These are phyloP conservation scores for Lignosus rhinocerotis DNA, from an alignment of 1,284 basidiomycete species.

Conservation along the genomic window DNA sequence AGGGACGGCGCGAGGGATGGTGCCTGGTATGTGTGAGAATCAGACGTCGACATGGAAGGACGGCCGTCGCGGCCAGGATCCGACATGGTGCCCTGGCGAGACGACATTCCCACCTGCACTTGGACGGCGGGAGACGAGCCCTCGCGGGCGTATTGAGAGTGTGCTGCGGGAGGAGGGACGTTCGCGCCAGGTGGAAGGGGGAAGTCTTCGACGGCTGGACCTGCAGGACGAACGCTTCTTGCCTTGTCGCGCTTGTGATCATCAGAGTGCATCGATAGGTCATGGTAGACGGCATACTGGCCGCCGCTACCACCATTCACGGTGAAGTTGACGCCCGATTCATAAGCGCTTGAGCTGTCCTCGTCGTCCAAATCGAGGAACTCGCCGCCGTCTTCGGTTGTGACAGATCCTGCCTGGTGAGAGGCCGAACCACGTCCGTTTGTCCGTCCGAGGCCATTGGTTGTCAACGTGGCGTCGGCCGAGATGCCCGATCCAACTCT, in stretches of 20 bases:
- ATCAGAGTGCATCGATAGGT: slow-evolving; percentile 17
- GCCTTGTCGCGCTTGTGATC: slow-evolving; percentile 12
- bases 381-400: slow-evolving; percentile 40
- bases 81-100: slow-evolving; percentile 18
- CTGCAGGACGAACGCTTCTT: slow-evolving; percentile 6
- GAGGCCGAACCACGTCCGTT: slow-evolving; percentile 14
- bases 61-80: slow-evolving; percentile 14
- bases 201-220: slow-evolving; percentile 36
- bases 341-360: slow-evolving; percentile 32
- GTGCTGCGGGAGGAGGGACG: neutral
- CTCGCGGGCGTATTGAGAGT: slow-evolving; percentile 5
- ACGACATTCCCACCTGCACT: slow-evolving; percentile 9
- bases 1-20: slow-evolving; percentile 13
- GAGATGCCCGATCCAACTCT: slow-evolving; percentile 18
- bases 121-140: neutral
- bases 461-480: slow-evolving; percentile 4
- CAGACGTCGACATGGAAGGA: slow-evolving; percentile 15
- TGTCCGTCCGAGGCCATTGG: slow-evolving; percentile 7
- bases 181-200: slow-evolving; percentile 34
- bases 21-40: slow-evolving; percentile 14
- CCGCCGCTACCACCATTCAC: slow-evolving; percentile 23
- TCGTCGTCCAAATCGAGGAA: slow-evolving; percentile 65
- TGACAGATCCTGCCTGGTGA: slow-evolving; percentile 23
- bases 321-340: slow-evolving; percentile 25
- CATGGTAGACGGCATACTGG: slow-evolving; percentile 24